A percentile compares a stretch with the other conserved stretches of the same genome.
phyloP scores from a whole-genome alignment of 1,284 basidiomycete genomes.

The Neonothopanus nambi region DNA sequence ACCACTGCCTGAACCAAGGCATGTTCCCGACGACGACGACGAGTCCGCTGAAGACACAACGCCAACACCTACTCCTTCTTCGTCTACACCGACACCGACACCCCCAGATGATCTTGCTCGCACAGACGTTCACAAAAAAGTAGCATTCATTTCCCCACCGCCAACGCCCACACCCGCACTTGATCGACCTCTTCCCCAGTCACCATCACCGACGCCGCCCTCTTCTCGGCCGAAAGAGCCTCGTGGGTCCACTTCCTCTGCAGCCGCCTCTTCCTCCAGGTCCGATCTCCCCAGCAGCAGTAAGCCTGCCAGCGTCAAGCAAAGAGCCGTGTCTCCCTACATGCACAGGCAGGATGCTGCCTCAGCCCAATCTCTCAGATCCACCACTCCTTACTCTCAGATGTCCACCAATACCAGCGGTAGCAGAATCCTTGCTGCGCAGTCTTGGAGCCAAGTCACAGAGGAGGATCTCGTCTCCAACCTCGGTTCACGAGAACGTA shows the following conservation, averaged over 20 bases:
- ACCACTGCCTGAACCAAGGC: background rate
- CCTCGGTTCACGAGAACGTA: conserved; percentile 89
- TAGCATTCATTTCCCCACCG: conserved; percentile 79
- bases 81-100: conserved; percentile 30
- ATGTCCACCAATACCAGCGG: conserved; percentile 62
- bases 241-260: conserved; percentile 66
- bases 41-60: background rate
- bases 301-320: no score
- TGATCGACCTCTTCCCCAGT: conserved; percentile 65
- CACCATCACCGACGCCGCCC: conserved; percentile 59
- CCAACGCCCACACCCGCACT: conserved; percentile 50
- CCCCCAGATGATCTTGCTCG: conserved; percentile 39
- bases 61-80: conserved; percentile 13
- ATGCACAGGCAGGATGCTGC: conserved; percentile 51
- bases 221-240: no score
- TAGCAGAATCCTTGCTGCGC: conserved; percentile 74
- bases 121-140: conserved; percentile 70
- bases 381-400: conserved; percentile 76
- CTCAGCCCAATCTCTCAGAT: conserved; percentile 70
- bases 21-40: background rate
- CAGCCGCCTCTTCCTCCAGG: conserved; percentile 44
- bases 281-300: conserved; percentile 41
- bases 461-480: conserved; percentile 95
- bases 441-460: conserved; percentile 95
- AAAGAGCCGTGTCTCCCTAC: conserved; percentile 61